These are phyloP conservation scores for Petunia secreta DNA, from an alignment of 257 asterid genomes.

Conservation along the genomic window DNA sequence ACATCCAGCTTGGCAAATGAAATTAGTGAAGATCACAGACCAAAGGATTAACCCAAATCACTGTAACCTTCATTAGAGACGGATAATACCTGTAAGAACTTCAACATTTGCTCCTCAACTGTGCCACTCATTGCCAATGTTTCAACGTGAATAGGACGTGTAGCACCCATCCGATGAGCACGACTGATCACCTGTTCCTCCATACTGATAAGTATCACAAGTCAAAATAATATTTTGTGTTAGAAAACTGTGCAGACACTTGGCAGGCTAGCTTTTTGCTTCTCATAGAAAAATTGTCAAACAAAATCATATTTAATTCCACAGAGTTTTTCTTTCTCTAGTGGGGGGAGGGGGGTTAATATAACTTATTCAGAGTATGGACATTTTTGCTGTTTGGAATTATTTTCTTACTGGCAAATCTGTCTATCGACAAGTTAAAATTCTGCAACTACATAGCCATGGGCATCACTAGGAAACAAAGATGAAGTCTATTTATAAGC, in stretches of 20 bases:
- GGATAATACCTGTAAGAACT: slow-evolving; percentile 71
- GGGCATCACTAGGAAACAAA: slow-evolving; percentile 4
- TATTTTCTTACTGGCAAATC: not conserved
- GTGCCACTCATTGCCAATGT: slow-evolving; percentile 94
- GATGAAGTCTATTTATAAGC: not conserved
- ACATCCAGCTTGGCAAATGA: slow-evolving; percentile 15
- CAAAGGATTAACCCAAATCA: slow-evolving; percentile 18
- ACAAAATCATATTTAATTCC: not conserved
- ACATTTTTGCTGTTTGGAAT: not conserved
- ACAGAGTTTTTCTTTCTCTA: not conserved
- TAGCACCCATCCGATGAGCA: slow-evolving; percentile 99
- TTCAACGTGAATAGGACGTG: slow-evolving; percentile 85
- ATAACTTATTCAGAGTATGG: not conserved
- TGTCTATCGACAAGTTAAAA: slow-evolving; percentile 3
- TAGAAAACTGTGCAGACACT: slow-evolving; percentile 12
- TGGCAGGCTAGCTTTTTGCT: slow-evolving; percentile 8
- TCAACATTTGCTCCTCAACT: slow-evolving; percentile 94
- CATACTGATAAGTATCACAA: slow-evolving; percentile 61
- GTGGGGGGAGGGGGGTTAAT: not conserved
- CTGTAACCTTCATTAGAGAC: not conserved
- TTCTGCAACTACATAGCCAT: not conserved
- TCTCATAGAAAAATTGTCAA: not conserved
- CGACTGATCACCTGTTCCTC: slow-evolving; percentile 99
- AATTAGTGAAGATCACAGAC: slow-evolving; percentile 7
- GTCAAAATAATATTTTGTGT: slow-evolving; percentile 27